These are phyloP conservation scores for Fraxinus cuspidata DNA, from an alignment of 257 asterid genomes.

Conservation along the genomic window DNA sequence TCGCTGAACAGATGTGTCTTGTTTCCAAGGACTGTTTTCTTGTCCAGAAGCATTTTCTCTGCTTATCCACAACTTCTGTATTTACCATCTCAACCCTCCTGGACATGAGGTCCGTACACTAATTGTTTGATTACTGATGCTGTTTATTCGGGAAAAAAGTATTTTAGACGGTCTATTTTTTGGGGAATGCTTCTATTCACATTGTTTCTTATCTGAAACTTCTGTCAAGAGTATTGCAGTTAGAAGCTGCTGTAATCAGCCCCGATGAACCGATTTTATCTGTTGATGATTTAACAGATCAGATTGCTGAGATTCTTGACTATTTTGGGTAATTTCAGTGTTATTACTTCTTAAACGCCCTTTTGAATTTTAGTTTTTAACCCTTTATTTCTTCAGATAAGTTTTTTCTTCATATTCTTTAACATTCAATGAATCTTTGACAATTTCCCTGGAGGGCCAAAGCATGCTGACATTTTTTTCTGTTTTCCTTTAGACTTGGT, in stretches of 20 bases:
- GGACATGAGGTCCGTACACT: constrained; percentile 70
- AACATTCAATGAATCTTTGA: not conserved
- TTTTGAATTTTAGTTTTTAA: not conserved
- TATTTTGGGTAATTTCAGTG: constrained; percentile 60
- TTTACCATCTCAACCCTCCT: constrained; percentile 73
- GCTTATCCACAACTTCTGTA: constrained; percentile 75
- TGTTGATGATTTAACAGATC: constrained; percentile 79
- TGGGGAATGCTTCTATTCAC: constrained; percentile 8
- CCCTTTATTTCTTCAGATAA: constrained; percentile 4
- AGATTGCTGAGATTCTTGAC: constrained; percentile 73
- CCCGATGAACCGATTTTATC: constrained; percentile 57
- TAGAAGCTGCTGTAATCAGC: constrained; percentile 62
- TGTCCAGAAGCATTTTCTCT: constrained; percentile 72
- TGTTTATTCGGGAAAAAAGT: not conserved
- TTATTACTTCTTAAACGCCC: constrained; percentile 1
- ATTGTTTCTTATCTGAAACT: constrained; percentile 33
- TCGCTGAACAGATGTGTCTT: constrained; percentile 59
- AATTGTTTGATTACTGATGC: constrained; percentile 13
- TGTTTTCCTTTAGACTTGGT: constrained; percentile 64
- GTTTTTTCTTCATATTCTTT: not conserved
- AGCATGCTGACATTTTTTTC: constrained; percentile 22
- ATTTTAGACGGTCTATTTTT: constrained; percentile 4
- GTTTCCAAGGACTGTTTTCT: constrained; percentile 69
- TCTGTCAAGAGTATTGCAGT: constrained; percentile 52
- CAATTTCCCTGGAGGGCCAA: constrained; percentile 2